These are phyloP conservation scores for Roridomyces roridus DNA, from an alignment of 768 basidiomycete genomes.

Conservation along the genomic window DNA sequence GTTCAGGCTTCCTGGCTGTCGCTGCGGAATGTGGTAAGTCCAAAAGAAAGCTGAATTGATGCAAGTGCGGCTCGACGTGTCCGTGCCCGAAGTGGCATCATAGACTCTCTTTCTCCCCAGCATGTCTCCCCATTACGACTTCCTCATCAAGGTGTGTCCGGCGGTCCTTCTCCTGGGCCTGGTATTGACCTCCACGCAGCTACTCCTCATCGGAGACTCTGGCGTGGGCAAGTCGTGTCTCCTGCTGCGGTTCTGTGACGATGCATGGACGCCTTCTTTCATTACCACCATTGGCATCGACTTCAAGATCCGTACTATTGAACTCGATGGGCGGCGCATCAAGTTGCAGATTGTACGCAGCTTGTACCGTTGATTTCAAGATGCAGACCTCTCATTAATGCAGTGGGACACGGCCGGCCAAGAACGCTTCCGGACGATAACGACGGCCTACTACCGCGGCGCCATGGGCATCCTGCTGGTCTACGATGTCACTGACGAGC, in stretches of 20 bases:
- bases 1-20: too few relatives aligned
- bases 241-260: slow-evolving; percentile 72
- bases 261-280: slow-evolving; percentile 25
- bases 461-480: slow-evolving; percentile 99
- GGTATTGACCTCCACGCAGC: slow-evolving; percentile 32
- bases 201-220: slow-evolving; percentile 93
- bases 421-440: slow-evolving; percentile 98
- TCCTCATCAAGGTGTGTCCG: slow-evolving; percentile 74
- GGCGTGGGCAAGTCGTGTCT: slow-evolving; percentile 98
- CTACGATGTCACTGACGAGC: slow-evolving; percentile 91
- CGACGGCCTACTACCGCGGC: slow-evolving; percentile 98
- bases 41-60: too few relatives aligned
- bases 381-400: slow-evolving; percentile 35
- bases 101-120: slow-evolving; percentile 1
- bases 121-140: slow-evolving; percentile 66
- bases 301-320: slow-evolving; percentile 99
- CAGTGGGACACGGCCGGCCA: slow-evolving; percentile 99
- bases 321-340: slow-evolving; percentile 97
- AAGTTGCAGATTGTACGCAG: slow-evolving; percentile 94
- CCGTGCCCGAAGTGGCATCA: too few relatives aligned
- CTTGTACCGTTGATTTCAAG: neutral
- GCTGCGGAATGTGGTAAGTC: too few relatives aligned
- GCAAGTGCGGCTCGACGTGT: too few relatives aligned
- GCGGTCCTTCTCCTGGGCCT: neutral
- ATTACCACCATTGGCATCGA: slow-evolving; percentile 72